These are phyloP conservation scores for Hyphopichia fennica DNA, from an alignment of 1,139 yeast genomes.

Conservation along the genomic window DNA sequence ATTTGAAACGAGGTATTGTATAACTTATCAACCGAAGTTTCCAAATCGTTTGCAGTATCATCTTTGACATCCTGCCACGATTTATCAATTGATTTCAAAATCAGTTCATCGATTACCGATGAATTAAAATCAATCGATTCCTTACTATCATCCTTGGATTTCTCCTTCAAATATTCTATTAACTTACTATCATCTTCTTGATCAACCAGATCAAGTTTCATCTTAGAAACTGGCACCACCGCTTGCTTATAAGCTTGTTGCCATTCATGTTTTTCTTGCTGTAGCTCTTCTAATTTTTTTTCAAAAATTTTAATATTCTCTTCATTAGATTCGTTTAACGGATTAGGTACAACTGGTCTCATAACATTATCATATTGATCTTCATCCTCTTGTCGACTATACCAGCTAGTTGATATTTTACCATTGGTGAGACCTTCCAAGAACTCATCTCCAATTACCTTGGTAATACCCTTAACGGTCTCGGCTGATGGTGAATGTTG, in stretches of 20 bases:
- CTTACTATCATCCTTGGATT: slow-evolving; percentile 5
- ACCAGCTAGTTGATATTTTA: slow-evolving; percentile 66
- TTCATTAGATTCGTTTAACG: slow-evolving; percentile 53
- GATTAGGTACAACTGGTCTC: slow-evolving; percentile 49
- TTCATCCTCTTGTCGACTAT: slow-evolving; percentile 35
- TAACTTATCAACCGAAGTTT: slow-evolving; percentile 22
- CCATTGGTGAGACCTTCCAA: slow-evolving; percentile 60
- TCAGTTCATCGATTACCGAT: neutral
- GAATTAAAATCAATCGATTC: slow-evolving; percentile 1
- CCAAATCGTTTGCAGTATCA: slow-evolving; percentile 16
- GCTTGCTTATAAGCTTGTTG: slow-evolving; percentile 26
- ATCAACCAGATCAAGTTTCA: slow-evolving; percentile 10
- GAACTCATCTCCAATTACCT: slow-evolving; percentile 65
- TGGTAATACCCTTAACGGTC: slow-evolving; percentile 54
- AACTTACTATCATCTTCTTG: slow-evolving; percentile 8
- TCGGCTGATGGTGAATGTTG: slow-evolving; percentile 4
- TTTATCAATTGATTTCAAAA: slow-evolving; percentile 5
- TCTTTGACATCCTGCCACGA: slow-evolving; percentile 10
- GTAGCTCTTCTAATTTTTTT: slow-evolving; percentile 42
- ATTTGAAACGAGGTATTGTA: slow-evolving; percentile 22
- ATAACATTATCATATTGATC: slow-evolving; percentile 17
- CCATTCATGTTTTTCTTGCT: slow-evolving; percentile 54
- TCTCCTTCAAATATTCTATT: slow-evolving; percentile 11
- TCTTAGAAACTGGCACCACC: slow-evolving; percentile 17
- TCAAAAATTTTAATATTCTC: slow-evolving; percentile 47